Percentiles rank a stretch among this genome's conserved stretches.
Conservation (phyloP, 257 asterid genomes). For the Rubia yunnanensis region DNA sequence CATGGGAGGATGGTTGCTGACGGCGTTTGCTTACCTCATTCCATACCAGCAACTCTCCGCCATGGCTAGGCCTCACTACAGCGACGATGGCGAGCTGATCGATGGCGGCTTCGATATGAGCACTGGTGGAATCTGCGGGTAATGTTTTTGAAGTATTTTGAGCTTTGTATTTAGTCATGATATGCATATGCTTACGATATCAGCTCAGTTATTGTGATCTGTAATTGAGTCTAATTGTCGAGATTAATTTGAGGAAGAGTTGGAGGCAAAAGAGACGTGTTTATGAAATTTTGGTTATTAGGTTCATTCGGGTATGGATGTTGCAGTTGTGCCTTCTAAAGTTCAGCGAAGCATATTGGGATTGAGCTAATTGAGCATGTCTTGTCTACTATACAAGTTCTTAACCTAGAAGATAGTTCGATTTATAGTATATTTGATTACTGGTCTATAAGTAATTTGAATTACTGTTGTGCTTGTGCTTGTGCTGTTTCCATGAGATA, state of each 20-base stretch:
- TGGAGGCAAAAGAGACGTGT: background rate
- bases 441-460: background rate
- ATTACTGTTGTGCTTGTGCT: background rate
- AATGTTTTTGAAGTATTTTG: conserved; percentile 3
- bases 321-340: too few relatives aligned
- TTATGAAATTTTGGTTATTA: background rate
- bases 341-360: too few relatives aligned
- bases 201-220: background rate
- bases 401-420: background rate
- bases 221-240: background rate
- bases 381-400: background rate
- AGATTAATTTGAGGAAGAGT: background rate
- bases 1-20: conserved; percentile 51
- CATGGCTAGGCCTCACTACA: conserved; percentile 68
- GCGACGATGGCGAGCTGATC: conserved; percentile 62
- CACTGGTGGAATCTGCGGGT: conserved; percentile 94
- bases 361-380: background rate
- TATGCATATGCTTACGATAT: background rate
- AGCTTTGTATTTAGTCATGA: background rate
- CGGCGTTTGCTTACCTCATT: conserved; percentile 59
- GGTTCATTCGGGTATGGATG: too few relatives aligned
- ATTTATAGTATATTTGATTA: background rate
- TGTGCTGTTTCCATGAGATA: background rate
- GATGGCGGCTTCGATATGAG: conserved; percentile 98
- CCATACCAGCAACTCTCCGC: conserved; percentile 80